Percentiles rank a stretch among this genome's conserved stretches.
These are phyloP conservation scores for Kwoniella europaea DNA, from an alignment of 768 basidiomycete species.

Conservation along the genomic window DNA sequence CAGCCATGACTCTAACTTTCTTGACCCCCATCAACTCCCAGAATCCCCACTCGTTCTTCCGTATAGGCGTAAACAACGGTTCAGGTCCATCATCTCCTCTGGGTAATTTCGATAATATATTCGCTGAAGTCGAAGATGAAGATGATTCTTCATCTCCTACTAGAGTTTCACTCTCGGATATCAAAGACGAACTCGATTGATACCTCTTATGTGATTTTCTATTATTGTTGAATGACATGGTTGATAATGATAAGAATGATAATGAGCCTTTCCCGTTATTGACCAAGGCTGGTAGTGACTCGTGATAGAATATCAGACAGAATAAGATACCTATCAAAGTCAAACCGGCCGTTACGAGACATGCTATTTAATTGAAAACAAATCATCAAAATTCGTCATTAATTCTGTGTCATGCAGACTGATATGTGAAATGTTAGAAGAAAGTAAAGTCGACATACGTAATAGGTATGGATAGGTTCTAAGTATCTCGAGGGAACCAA, in stretches of 20 bases:
- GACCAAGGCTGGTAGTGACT: constrained; percentile 40
- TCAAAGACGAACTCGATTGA: constrained; percentile 23
- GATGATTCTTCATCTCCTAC: constrained; percentile 19
- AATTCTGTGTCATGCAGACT: neutral
- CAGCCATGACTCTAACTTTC: constrained; percentile 45
- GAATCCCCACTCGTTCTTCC: constrained; percentile 44
- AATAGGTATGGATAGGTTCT: constrained; percentile 44
- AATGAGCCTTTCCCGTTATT: neutral
- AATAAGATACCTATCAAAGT: constrained; percentile 52
- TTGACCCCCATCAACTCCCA: constrained; percentile 48
- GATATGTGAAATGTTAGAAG: neutral
- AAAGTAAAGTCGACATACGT: constrained; percentile 33
- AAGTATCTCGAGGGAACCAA: constrained; percentile 39
- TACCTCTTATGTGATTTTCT: constrained; percentile 24
- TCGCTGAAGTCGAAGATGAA: neutral
- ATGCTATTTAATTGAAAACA: constrained; percentile 33
- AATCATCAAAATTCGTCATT: neutral
- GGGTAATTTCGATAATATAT: constrained; percentile 8
- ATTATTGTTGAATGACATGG: too few relatives aligned
- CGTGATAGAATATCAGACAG: constrained; percentile 42
- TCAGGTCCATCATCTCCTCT: constrained; percentile 11
- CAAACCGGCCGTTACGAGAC: constrained; percentile 43
- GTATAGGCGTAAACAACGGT: neutral
- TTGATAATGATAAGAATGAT: constrained; percentile 17
- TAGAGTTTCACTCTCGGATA: constrained; percentile 49